phyloP scores from a whole-genome alignment of 768 basidiomycete species.

The Lentinula detonsa region DNA sequence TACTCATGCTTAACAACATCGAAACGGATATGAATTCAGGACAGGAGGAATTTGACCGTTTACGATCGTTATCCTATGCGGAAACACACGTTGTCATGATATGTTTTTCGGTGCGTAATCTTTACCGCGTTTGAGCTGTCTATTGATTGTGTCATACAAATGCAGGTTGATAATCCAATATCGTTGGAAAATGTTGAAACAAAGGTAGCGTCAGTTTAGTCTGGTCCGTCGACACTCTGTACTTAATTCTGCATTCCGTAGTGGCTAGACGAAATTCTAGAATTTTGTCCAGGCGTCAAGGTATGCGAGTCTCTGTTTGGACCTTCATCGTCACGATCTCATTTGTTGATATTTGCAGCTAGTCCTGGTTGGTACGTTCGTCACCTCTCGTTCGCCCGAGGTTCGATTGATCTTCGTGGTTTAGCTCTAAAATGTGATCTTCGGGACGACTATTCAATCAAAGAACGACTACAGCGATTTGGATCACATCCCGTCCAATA shows the following conservation, averaged over 20 bases:
- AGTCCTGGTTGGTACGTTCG: conserved; percentile 76
- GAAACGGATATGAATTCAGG: conserved; percentile 36
- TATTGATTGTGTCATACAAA: conserved; percentile 9
- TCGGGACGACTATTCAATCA: conserved; percentile 71
- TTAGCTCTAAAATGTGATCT: conserved; percentile 94
- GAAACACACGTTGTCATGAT: conserved; percentile 96
- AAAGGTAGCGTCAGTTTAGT: conserved; percentile 45
- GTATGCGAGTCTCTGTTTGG: conserved; percentile 27
- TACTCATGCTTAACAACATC: conserved; percentile 5
- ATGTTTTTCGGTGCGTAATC: conserved; percentile 73
- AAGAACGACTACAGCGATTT: conserved; percentile 67
- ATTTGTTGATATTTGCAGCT: conserved; percentile 40
- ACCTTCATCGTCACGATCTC: not conserved
- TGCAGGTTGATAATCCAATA: conserved; percentile 86
- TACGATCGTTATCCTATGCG: conserved; percentile 92
- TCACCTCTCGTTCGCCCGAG: not conserved
- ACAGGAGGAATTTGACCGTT: conserved; percentile 92
- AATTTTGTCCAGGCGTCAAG: conserved; percentile 95
- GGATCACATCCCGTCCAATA: conserved; percentile 77
- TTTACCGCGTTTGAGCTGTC: not conserved
- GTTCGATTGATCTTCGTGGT: conserved; percentile 8
- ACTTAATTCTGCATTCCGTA: conserved; percentile 21
- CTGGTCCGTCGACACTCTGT: not conserved
- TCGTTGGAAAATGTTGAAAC: conserved; percentile 94
- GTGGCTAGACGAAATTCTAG: conserved; percentile 92